These are phyloP conservation scores for Wallacemonas rigidus DNA, from an alignment of 208 protist genomes.

Conservation along the genomic window DNA sequence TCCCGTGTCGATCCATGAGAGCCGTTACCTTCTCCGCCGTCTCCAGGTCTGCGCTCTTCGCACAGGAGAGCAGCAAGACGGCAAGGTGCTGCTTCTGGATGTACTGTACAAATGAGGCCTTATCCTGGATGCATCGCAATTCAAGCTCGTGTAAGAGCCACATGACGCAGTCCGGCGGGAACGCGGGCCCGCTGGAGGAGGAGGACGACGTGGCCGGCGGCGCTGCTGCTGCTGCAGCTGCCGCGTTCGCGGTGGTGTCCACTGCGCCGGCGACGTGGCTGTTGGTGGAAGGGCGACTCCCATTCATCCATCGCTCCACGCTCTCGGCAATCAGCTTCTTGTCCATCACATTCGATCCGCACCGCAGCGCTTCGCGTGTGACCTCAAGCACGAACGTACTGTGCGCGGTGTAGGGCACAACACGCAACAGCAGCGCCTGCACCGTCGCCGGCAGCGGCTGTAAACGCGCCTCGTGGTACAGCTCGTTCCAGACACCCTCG, in stretches of 20 bases:
- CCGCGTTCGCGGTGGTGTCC: conserved; percentile 9
- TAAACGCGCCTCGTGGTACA: conserved; percentile 39
- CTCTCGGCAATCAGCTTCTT: conserved; percentile 67
- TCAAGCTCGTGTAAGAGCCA: conserved; percentile 88
- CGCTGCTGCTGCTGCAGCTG: not conserved
- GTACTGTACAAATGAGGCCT: conserved; percentile 72
- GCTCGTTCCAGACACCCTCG: conserved; percentile 67
- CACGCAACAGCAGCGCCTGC: conserved; percentile 60
- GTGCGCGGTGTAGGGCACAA: conserved; percentile 61
- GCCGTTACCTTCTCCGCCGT: conserved; percentile 72
- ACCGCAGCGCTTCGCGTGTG: conserved; percentile 53
- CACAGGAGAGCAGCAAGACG: conserved; percentile 75
- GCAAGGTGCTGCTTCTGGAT: conserved; percentile 74
- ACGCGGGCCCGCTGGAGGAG: conserved; percentile 20
- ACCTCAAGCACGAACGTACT: conserved; percentile 70
- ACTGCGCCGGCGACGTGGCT: too few species aligned
- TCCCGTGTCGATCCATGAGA: conserved; percentile 84
- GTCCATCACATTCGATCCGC: conserved; percentile 61
- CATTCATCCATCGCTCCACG: conserved; percentile 60
- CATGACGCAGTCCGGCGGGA: conserved; percentile 76
- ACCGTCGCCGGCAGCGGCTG: conserved; percentile 68
- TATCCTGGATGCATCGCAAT: conserved; percentile 80
- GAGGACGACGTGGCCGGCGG: not conserved
- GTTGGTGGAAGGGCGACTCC: not conserved
- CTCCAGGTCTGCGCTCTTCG: conserved; percentile 69